Evolutionary conservation across 2,329 filamentous ascomycete species (phyloP).

Genomic region (Botryotinia narcissicola): DNA sequence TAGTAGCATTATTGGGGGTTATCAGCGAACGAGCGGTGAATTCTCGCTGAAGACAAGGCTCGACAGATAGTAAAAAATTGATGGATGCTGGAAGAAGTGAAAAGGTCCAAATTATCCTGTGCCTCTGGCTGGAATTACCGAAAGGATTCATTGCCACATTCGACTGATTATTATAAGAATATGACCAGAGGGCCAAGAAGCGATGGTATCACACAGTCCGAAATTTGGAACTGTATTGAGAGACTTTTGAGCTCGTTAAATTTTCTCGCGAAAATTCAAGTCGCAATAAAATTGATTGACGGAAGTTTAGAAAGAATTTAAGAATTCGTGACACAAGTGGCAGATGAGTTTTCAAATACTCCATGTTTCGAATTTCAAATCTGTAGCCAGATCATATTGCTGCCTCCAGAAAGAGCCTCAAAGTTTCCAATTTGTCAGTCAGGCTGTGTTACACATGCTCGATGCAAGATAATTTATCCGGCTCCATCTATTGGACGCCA

Average conservation of each 20-base stretch:
- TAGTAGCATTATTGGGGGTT: background rate
- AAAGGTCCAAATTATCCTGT: background rate
- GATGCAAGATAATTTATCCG: background rate
- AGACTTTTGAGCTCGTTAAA: background rate
- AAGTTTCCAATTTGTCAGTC: background rate
- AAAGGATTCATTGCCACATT: background rate
- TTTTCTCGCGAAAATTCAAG: background rate
- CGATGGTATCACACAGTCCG: background rate
- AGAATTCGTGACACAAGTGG: background rate
- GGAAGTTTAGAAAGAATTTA: background rate
- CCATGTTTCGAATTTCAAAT: background rate
- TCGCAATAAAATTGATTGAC: background rate
- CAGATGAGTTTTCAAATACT: background rate
- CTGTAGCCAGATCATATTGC: background rate
- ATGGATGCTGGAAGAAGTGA: background rate
- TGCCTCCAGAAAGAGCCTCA: constrained; percentile 6
- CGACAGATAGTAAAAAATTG: background rate
- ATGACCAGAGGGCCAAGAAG: background rate
- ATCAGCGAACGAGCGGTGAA: background rate
- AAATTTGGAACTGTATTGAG: background rate
- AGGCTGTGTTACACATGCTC: background rate
- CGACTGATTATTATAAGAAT: background rate
- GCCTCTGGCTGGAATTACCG: background rate
- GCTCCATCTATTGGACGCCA: constrained; percentile 4
- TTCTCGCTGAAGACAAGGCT: background rate